Evolutionary conservation across 1,284 basidiomycete species (phyloP).

Genomic region (Ganoderma lingzhi): DNA sequence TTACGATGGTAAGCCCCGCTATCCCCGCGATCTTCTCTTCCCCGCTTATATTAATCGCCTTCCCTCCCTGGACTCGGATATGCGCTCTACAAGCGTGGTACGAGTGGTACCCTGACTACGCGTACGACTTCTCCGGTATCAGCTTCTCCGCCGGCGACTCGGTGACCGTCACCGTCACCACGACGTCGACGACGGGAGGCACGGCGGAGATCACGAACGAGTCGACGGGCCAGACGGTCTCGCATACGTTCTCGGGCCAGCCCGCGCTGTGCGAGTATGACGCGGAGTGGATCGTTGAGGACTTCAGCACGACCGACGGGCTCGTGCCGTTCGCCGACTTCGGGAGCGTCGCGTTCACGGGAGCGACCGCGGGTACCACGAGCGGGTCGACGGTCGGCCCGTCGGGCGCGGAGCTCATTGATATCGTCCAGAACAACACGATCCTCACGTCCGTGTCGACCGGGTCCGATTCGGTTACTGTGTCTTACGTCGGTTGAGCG

Average conservation of each 20-base stretch:
- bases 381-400: conserved; percentile 28
- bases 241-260: conserved; percentile 40
- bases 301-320: conserved; percentile 41
- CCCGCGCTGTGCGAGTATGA: conserved; percentile 44
- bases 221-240: conserved; percentile 40
- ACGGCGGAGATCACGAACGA: conserved; percentile 43
- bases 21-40: neutral
- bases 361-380: conserved; percentile 20
- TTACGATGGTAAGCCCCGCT: conserved; percentile 35
- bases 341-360: conserved; percentile 42
- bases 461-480: conserved; percentile 35
- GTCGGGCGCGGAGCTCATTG: conserved; percentile 40
- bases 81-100: conserved; percentile 39
- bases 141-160: conserved; percentile 40
- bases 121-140: conserved; percentile 45
- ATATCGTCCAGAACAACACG: conserved; percentile 41
- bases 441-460: conserved; percentile 39
- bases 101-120: conserved; percentile 33
- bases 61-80: neutral
- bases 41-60: neutral
- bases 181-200: conserved; percentile 39
- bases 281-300: conserved; percentile 42
- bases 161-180: conserved; percentile 41
- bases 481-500: conserved; percentile 31
- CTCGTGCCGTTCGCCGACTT: conserved; percentile 49